These are phyloP conservation scores for Trichoderma atrobrunneum DNA, from an alignment of 2,329 filamentous ascomycete species.

Conservation along the genomic window DNA sequence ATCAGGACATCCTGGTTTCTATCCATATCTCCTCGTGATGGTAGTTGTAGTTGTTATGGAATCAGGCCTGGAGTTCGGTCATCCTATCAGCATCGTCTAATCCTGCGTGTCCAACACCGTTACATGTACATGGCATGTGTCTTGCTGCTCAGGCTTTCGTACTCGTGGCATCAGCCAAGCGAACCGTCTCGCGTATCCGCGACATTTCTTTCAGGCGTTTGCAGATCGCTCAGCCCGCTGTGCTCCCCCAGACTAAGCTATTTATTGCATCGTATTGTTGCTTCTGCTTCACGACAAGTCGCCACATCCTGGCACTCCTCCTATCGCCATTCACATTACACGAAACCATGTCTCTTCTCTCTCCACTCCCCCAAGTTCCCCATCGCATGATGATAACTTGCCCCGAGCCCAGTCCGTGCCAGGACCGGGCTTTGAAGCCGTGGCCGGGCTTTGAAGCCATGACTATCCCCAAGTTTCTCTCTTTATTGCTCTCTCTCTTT, in stretches of 20 bases:
- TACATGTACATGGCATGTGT: neutral
- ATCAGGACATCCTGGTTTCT: neutral
- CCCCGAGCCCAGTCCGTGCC: neutral
- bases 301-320: neutral
- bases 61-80: neutral
- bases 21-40: neutral
- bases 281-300: neutral
- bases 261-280: neutral
- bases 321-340: neutral
- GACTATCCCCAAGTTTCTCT: neutral
- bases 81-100: neutral
- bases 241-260: neutral
- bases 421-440: neutral
- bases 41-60: neutral
- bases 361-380: neutral
- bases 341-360: neutral
- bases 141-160: neutral
- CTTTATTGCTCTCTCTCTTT: neutral
- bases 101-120: neutral
- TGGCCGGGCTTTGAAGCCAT: neutral
- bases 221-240: neutral
- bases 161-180: neutral
- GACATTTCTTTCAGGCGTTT: neutral
- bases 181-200: neutral
- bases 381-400: neutral